Evolutionary conservation across 192 early-diverging fungal species (phyloP).

Genomic region (Funneliformis mosseae): DNA sequence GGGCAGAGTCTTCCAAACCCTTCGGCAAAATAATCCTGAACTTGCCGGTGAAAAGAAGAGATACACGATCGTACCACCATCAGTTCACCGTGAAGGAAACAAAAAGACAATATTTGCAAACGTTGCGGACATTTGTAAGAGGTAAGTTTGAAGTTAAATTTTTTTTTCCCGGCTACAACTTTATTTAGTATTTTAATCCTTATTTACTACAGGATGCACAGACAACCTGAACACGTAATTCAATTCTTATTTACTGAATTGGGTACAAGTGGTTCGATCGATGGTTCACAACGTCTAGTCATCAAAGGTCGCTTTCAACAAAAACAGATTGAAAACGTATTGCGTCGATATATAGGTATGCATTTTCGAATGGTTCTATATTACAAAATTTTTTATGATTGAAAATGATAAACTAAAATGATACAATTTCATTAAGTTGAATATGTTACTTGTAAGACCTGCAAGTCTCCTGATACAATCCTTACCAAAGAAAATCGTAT

Average conservation of each 20-base stretch:
- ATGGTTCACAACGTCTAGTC: constrained; percentile 84
- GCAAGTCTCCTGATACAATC: constrained; percentile 92
- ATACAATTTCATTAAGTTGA: constrained; percentile 60
- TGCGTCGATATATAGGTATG: constrained; percentile 92
- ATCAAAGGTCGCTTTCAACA: constrained; percentile 99
- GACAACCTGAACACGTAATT: constrained; percentile 94
- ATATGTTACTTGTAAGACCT: constrained; percentile 99
- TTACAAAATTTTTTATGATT: background rate
- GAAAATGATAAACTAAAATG: background rate
- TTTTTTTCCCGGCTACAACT: background rate
- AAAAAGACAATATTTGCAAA: constrained; percentile 98
- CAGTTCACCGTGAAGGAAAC: constrained; percentile 87
- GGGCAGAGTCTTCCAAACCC: constrained; percentile 84
- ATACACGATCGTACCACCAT: constrained; percentile 94
- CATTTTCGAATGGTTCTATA: constrained; percentile 9
- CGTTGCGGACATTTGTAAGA: constrained; percentile 89
- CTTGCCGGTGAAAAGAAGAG: constrained; percentile 89
- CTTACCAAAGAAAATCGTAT: constrained; percentile 95
- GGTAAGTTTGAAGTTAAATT: constrained; percentile 45
- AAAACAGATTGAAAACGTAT: constrained; percentile 97
- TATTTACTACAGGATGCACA: constrained; percentile 71
- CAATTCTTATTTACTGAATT: constrained; percentile 98
- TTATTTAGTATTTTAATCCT: background rate
- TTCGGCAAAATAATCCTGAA: constrained; percentile 93
- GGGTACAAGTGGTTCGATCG: constrained; percentile 96